Conservation (phyloP, 139 green algal species). For the Chlorokybus atmophyticus region DNA sequence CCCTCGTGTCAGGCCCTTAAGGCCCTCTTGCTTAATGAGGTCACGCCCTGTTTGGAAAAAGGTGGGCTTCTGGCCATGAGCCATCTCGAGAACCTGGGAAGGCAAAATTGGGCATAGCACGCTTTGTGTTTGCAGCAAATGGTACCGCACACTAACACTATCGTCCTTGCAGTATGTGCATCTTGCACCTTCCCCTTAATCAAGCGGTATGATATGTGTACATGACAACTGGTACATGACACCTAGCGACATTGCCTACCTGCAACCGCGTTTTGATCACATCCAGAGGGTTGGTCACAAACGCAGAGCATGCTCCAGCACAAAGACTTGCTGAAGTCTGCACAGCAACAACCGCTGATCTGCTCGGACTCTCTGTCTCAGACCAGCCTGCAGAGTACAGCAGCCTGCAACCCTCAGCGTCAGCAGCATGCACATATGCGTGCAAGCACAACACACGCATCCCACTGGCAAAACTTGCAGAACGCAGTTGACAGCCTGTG, state of each 20-base stretch:
- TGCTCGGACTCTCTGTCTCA: background rate
- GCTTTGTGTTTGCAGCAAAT: background rate
- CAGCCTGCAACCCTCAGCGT: background rate
- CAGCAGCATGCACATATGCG: background rate
- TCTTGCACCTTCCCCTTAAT: no score
- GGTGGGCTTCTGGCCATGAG: background rate
- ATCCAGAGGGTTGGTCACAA: conserved; percentile 36
- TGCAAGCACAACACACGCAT: background rate
- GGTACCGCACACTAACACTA: background rate
- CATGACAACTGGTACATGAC: no score
- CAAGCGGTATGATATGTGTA: no score
- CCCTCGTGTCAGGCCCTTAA: conserved; percentile 43
- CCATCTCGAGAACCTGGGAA: background rate
- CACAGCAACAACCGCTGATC: conserved; percentile 10
- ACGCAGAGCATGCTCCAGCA: conserved; percentile 18
- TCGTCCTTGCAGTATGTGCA: no score
- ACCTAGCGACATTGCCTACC: conserved; percentile 12
- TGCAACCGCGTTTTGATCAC: conserved; percentile 38
- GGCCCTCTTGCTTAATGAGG: conserved; percentile 49
- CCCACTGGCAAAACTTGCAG: no score
- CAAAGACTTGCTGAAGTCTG: conserved; percentile 16
- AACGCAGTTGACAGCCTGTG: no score
- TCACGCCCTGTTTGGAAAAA: conserved; percentile 23
- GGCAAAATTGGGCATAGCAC: background rate
- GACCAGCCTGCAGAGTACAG: background rate